Percentiles rank a stretch among this genome's conserved stretches.
Conservation (phyloP, 495 filamentous ascomycete species). For the Penicillium canescens region DNA sequence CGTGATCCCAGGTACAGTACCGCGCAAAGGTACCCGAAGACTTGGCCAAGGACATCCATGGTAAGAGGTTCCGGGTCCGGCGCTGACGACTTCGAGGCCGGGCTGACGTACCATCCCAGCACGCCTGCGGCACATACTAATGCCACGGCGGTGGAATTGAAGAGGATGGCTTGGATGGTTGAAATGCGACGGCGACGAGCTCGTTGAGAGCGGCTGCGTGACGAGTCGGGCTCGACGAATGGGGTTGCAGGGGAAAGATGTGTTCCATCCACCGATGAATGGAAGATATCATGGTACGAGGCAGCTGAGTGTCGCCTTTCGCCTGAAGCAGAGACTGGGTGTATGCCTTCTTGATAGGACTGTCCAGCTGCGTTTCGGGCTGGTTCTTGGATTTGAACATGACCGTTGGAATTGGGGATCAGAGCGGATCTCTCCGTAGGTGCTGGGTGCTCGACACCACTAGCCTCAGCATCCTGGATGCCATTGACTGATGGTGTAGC, state of each 20-base stretch:
- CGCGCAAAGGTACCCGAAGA: conserved; percentile 86
- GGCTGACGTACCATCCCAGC: conserved; percentile 79
- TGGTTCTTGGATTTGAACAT: conserved; percentile 14
- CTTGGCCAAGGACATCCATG: conserved; percentile 76
- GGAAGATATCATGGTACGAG: conserved; percentile 34
- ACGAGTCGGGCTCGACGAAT: conserved; percentile 44
- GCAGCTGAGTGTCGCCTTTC: conserved; percentile 31
- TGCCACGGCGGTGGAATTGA: conserved; percentile 70
- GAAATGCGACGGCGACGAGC: conserved; percentile 28
- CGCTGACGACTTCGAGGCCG: conserved; percentile 25
- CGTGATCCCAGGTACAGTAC: conserved; percentile 84
- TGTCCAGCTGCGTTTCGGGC: conserved; percentile 5
- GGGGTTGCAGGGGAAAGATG: conserved; percentile 84
- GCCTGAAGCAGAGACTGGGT: conserved; percentile 4
- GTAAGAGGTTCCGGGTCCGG: conserved; percentile 40
- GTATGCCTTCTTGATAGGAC: conserved; percentile 4
- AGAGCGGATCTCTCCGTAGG: conserved; percentile 37
- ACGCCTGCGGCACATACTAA: conserved; percentile 82
- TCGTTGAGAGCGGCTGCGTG: conserved; percentile 16
- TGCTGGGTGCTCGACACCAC: conserved; percentile 14
- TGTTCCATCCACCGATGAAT: conserved; percentile 51
- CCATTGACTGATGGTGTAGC: conserved; percentile 5
- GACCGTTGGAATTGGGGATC: conserved; percentile 26
- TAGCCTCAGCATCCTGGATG: conserved; percentile 12
- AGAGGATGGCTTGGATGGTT: conserved; percentile 60